Percentiles rank a stretch among this genome's conserved stretches.
These are phyloP conservation scores for Penicillium verhagenii DNA, from an alignment of 495 filamentous ascomycete species.

Conservation along the genomic window DNA sequence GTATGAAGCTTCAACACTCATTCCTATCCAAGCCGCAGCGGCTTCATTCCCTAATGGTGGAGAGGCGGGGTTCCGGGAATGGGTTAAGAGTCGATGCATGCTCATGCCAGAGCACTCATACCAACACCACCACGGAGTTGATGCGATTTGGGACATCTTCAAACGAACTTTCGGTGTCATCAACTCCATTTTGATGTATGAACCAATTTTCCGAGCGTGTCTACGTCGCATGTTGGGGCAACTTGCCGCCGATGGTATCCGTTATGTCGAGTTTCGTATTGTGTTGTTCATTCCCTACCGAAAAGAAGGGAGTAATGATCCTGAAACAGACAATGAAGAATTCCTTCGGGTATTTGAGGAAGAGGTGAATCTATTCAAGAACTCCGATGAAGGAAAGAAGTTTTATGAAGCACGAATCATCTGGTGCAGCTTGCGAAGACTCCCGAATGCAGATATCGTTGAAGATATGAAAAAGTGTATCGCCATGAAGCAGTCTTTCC, in stretches of 20 bases:
- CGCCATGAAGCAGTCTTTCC: constrained; percentile 71
- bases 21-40: constrained; percentile 64
- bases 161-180: constrained; percentile 65
- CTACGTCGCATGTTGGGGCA: constrained; percentile 64
- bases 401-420: constrained; percentile 91
- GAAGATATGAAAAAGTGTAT: constrained; percentile 85
- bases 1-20: constrained; percentile 55
- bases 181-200: constrained; percentile 75
- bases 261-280: constrained; percentile 70
- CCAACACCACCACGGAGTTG: constrained; percentile 76
- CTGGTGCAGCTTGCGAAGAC: constrained; percentile 70
- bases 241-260: constrained; percentile 72
- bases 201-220: constrained; percentile 83
- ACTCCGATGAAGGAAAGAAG: constrained; percentile 61
- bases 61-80: constrained; percentile 66
- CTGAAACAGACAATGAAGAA: constrained; percentile 61
- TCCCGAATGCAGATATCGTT: constrained; percentile 63
- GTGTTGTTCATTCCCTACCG: constrained; percentile 63
- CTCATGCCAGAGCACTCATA: constrained; percentile 69
- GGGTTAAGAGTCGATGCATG: constrained; percentile 73
- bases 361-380: constrained; percentile 74
- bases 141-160: constrained; percentile 80
- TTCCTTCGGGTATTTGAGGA: constrained; percentile 72
- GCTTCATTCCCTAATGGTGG: constrained; percentile 70
- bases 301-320: constrained; percentile 53